phyloP scores from a whole-genome alignment of 2,329 filamentous ascomycete genomes.

The Apiospora sp. region DNA sequence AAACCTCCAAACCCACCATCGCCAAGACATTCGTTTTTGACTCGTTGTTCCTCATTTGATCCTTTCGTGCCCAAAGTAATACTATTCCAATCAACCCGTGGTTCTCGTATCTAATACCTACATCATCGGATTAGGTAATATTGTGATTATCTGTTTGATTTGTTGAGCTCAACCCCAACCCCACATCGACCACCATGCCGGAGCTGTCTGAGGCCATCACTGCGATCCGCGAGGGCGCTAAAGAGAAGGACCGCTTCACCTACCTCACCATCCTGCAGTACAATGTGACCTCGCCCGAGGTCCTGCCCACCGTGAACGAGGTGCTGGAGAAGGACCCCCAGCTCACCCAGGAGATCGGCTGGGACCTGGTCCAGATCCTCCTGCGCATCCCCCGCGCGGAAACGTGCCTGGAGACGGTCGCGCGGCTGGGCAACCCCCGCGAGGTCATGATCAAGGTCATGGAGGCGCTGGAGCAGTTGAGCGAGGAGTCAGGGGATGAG shows the following conservation, averaged over 20 bases:
- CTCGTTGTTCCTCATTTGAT: constrained; percentile 1
- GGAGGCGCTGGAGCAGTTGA: constrained; percentile 70
- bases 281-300: constrained; percentile 68
- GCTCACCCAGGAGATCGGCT: constrained; percentile 80
- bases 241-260: constrained; percentile 68
- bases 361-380: constrained; percentile 82
- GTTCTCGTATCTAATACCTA: background rate
- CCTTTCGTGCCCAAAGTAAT: background rate
- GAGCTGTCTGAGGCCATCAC: constrained; percentile 38
- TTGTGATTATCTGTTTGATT: background rate
- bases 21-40: constrained; percentile 17
- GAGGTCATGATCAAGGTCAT: constrained; percentile 85
- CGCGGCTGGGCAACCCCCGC: constrained; percentile 78
- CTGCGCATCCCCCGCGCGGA: constrained; percentile 73
- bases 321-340: constrained; percentile 70
- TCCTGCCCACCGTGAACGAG: constrained; percentile 72
- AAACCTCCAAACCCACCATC: constrained; percentile 14
- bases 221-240: constrained; percentile 42
- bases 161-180: too few relatives aligned
- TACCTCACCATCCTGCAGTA: constrained; percentile 82
- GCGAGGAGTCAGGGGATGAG: constrained; percentile 54
- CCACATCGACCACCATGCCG: constrained; percentile 1
- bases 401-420: constrained; percentile 75
- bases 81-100: background rate
- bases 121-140: background rate